Percentiles rank a stretch among this genome's conserved stretches.
These are phyloP conservation scores for Allantophomopsis cytisporea DNA, from an alignment of 2,329 filamentous ascomycete species.

Conservation along the genomic window DNA sequence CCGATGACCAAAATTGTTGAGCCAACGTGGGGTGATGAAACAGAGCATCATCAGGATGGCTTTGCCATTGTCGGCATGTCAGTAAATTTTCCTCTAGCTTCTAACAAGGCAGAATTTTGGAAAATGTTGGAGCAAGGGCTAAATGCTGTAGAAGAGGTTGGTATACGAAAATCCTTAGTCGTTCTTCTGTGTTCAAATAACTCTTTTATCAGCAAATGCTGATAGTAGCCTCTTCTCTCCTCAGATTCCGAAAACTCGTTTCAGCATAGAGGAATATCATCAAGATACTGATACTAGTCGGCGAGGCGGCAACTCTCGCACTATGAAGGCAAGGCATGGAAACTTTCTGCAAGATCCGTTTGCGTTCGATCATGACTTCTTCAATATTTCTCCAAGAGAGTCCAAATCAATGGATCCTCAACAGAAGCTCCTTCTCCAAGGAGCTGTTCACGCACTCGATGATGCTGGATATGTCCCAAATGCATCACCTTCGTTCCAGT, in stretches of 20 bases:
- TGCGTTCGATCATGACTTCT: slow-evolving; percentile 64
- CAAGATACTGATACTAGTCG: slow-evolving; percentile 55
- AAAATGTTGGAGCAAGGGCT: slow-evolving; percentile 60
- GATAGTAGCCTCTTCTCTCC: no score
- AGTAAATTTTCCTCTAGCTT: slow-evolving; percentile 62
- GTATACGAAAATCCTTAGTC: no score
- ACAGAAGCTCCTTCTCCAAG: slow-evolving; percentile 59
- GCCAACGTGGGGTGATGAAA: no score
- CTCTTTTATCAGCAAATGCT: no score
- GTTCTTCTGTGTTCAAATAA: no score
- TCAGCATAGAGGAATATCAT: slow-evolving; percentile 63
- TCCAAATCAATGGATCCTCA: slow-evolving; percentile 67
- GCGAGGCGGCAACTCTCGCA: no score
- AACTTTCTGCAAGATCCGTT: slow-evolving; percentile 57
- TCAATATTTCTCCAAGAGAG: slow-evolving; percentile 72
- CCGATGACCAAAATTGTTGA: no score
- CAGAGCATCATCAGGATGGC: no score
- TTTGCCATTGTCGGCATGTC: slow-evolving; percentile 80
- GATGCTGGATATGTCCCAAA: slow-evolving; percentile 68
- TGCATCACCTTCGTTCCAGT: slow-evolving; percentile 28
- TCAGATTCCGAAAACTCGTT: slow-evolving; percentile 53
- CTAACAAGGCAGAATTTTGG: slow-evolving; percentile 59
- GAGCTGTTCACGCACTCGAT: slow-evolving; percentile 66
- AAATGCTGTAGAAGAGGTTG: slow-evolving; percentile 48
- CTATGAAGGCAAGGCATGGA: no score